Evolutionary conservation across 345 rosid species (phyloP).

Genomic region (Populus pruinosa): DNA sequence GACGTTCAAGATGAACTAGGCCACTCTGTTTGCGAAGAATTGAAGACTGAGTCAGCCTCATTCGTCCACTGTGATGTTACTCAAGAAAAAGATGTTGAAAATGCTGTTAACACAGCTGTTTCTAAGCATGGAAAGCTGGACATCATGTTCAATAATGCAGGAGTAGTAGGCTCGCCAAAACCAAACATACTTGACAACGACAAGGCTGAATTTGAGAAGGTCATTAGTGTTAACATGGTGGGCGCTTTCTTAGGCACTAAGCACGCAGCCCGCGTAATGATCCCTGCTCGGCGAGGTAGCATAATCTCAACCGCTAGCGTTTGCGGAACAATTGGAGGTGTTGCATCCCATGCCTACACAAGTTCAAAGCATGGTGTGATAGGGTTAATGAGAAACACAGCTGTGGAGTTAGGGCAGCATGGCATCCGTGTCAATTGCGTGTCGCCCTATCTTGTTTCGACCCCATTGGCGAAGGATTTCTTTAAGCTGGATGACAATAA

Average conservation of each 20-base stretch:
- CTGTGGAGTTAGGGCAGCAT: too few species aligned
- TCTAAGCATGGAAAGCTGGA: slow-evolving; percentile 11
- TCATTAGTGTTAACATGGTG: slow-evolving; percentile 11
- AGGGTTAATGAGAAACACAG: too few species aligned
- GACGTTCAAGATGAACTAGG: slow-evolving; percentile 38
- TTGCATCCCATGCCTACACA: background rate
- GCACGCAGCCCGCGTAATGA: slow-evolving; percentile 7
- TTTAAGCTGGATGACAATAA: too few species aligned
- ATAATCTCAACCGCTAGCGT: slow-evolving; percentile 15
- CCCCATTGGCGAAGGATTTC: too few species aligned
- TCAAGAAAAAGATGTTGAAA: slow-evolving; percentile 3
- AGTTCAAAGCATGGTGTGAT: too few species aligned
- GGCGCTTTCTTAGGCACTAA: slow-evolving; percentile 31
- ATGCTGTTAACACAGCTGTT: background rate
- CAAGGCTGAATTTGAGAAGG: slow-evolving; percentile 17
- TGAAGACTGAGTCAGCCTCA: background rate
- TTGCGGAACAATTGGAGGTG: slow-evolving; percentile 6
- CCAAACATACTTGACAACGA: background rate
- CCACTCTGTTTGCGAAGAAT: background rate
- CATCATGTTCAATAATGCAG: slow-evolving; percentile 17
- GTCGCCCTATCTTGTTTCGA: too few species aligned
- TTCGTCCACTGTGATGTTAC: slow-evolving; percentile 12
- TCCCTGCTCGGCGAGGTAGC: slow-evolving; percentile 20
- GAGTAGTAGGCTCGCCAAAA: background rate
- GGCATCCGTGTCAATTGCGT: too few species aligned